A percentile compares a stretch with the other conserved stretches of the same genome.
These are phyloP conservation scores for Penicillium longicatenatum DNA, from an alignment of 495 filamentous ascomycete genomes.

Conservation along the genomic window DNA sequence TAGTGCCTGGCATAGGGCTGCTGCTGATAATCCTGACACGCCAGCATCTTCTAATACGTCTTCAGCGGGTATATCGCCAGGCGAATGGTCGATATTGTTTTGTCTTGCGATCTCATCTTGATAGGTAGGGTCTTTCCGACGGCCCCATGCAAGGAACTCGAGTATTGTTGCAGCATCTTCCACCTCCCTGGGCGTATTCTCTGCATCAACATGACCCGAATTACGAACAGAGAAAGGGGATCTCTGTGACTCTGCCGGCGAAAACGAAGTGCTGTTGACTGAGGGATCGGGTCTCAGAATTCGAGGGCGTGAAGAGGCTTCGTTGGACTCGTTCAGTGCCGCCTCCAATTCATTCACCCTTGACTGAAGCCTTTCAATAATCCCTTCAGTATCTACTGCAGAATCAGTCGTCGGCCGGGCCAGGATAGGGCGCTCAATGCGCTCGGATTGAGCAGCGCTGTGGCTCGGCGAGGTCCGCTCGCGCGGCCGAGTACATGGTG, in stretches of 20 bases:
- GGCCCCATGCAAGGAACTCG: conserved; percentile 47
- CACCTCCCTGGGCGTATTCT: conserved; percentile 21
- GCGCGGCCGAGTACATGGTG: conserved; percentile 18
- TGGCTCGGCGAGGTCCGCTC: conserved; percentile 20
- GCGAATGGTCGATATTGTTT: conserved; percentile 23
- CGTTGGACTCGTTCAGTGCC: conserved; percentile 15
- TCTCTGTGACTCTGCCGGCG: conserved; percentile 6
- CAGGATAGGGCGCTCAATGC: conserved; percentile 1
- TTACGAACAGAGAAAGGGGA: neutral
- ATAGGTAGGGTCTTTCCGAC: conserved; percentile 40
- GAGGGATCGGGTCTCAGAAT: conserved; percentile 2
- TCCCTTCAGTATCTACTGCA: neutral
- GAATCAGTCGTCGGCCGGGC: conserved; percentile 10
- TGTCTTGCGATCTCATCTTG: conserved; percentile 23
- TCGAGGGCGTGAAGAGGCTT: neutral
- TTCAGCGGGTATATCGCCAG: conserved; percentile 24
- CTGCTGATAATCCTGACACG: conserved; percentile 1
- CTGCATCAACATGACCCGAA: neutral
- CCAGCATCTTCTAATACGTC: conserved; percentile 18
- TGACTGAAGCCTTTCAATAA: conserved; percentile 23
- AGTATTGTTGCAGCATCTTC: conserved; percentile 48
- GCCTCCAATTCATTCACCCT: conserved; percentile 23
- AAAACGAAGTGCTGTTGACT: conserved; percentile 4
- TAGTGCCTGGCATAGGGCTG: conserved; percentile 31
- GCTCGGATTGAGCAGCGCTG: conserved; percentile 7